Evolutionary conservation across 495 filamentous ascomycete species (phyloP), one percentile per base, ranked within the genome.

Genomic region (Evernia prunastri): DNA sequence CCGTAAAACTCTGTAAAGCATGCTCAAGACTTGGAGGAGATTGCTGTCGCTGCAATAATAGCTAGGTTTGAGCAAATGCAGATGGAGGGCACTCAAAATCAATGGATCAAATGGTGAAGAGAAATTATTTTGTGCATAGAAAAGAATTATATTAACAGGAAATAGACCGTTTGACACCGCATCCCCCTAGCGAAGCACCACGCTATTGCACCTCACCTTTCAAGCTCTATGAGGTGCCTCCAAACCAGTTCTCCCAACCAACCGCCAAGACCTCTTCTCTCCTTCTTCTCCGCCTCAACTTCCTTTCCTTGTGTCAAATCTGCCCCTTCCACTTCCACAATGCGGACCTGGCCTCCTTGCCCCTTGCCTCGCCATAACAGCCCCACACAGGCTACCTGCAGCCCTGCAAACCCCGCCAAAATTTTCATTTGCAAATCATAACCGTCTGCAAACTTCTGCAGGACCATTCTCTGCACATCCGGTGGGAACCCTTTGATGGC

Each of bases 331-430:
- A 27, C 45, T 2, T 29, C 9, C 45, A 51, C 45, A 15, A 51
- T 23, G 7, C 45, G 7, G 15, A 51, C 27, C 45, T 51, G 45
- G 5, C 40, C 40, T 18, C 40, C 40, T 43, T 43, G 40, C 40
- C 40, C 40, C 17, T 43, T 43, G 10, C 25, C 45, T 11, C 49
- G 49, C 49, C 49, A 53, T 51, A 66, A 63, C 64, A 66, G 11
- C 45, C 36, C 27, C 59, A 58, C 40, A 12, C 49, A 60, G 9
- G 54, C 20, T 1, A 66, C 31, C 36, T 45, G 54, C 37, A 47
- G 35, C 11, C 60, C 65, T 1, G 39, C 73, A 37, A 77, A 74
- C 27, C 67, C 75, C 17, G 72, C 71, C 72, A 77, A 68, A 39
- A 72, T 67, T 31, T 60, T 58, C 69, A 72, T 72, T 61, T 75